Percentiles rank a stretch among this genome's conserved stretches.
These are phyloP conservation scores for Capsicum rhomboideum DNA, from an alignment of 257 asterid genomes.

Conservation along the genomic window DNA sequence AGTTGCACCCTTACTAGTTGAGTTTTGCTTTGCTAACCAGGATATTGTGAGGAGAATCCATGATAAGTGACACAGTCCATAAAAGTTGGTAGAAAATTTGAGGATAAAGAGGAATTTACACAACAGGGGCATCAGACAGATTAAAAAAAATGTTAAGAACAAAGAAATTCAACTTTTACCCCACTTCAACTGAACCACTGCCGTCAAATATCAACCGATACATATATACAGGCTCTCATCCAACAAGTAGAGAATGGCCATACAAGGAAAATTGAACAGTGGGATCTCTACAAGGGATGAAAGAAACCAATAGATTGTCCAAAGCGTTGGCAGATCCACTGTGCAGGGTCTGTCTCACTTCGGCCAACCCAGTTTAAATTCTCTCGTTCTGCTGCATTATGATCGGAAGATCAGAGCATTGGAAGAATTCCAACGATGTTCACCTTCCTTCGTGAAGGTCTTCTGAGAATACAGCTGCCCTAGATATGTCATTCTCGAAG, in stretches of 20 bases:
- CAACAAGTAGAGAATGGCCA: constrained; percentile 37
- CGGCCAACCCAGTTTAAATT: background rate
- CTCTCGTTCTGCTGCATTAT: background rate
- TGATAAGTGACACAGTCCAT: background rate
- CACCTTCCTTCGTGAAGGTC: constrained; percentile 96
- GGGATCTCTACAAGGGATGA: constrained; percentile 37
- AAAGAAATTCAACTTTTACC: background rate
- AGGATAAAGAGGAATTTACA: background rate
- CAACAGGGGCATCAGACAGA: background rate
- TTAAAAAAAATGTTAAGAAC: background rate
- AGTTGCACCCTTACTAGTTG: background rate
- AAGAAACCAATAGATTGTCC: constrained; percentile 6
- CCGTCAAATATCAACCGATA: background rate
- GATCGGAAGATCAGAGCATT: constrained; percentile 1
- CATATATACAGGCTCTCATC: constrained; percentile 46
- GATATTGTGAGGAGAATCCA: background rate
- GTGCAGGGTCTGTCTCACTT: background rate
- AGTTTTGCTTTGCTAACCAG: background rate
- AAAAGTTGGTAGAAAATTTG: background rate
- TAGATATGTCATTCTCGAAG: constrained; percentile 52
- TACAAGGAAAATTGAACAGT: constrained; percentile 24
- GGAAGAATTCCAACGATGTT: background rate
- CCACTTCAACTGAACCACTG: constrained; percentile 1
- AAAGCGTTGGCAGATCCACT: background rate
- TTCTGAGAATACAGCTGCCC: constrained; percentile 74